A percentile compares a stretch with the other conserved stretches of the same genome.
These are phyloP conservation scores for Candida nanaspora DNA, from an alignment of 805 yeast species.

Conservation along the genomic window DNA sequence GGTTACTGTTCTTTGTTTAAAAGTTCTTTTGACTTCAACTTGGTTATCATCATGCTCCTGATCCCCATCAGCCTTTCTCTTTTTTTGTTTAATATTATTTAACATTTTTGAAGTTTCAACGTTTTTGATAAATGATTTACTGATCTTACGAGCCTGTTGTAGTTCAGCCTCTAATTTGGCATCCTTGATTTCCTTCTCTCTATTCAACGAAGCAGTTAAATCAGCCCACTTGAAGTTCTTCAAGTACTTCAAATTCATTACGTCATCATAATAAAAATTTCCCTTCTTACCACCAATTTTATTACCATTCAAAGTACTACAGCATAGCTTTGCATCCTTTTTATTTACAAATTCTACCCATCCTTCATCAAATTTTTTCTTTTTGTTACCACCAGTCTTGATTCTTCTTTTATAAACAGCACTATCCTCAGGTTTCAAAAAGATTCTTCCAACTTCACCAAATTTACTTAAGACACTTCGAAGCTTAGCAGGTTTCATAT, in stretches of 20 bases:
- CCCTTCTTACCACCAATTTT: constrained; percentile 90
- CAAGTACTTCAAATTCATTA: constrained; percentile 82
- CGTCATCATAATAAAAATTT: constrained; percentile 87
- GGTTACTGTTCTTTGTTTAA: constrained; percentile 64
- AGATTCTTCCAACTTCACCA: constrained; percentile 84
- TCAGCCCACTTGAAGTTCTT: constrained; percentile 94
- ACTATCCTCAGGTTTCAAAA: constrained; percentile 78
- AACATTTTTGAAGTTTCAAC: constrained; percentile 84
- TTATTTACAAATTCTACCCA: constrained; percentile 91
- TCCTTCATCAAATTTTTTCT: constrained; percentile 83
- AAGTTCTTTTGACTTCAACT: constrained; percentile 44
- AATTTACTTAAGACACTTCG: constrained; percentile 74
- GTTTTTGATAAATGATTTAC: constrained; percentile 74
- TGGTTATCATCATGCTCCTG: constrained; percentile 20
- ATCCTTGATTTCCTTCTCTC: constrained; percentile 83
- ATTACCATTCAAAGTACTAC: constrained; percentile 79
- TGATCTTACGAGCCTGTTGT: constrained; percentile 80
- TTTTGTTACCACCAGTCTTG: constrained; percentile 88
- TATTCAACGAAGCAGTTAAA: constrained; percentile 85
- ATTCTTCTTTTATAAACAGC: constrained; percentile 58
- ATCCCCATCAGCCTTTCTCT: constrained; percentile 22
- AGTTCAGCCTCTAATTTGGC: constrained; percentile 83
- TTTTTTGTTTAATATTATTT: constrained; percentile 51
- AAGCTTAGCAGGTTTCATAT: constrained; percentile 91
- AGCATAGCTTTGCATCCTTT: constrained; percentile 83